Percentiles rank a stretch among this genome's conserved stretches.
Conservation (phyloP, 2,329 filamentous ascomycete genomes). For the Botrytis hyacinthi region DNA sequence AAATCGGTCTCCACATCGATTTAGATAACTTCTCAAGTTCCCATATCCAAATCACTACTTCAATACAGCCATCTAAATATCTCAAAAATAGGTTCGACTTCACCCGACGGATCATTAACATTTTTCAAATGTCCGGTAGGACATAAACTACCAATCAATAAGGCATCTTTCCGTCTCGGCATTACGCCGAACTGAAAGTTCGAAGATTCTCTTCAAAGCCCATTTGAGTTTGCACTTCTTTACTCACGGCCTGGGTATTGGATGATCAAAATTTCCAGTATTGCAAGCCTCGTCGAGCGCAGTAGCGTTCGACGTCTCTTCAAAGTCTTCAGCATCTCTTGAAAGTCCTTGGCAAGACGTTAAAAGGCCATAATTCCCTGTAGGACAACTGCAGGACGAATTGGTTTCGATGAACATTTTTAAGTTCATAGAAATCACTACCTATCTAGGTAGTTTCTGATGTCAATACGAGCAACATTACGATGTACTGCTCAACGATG, state of each 20-base stretch:
- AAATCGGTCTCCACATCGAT: neutral
- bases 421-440: neutral
- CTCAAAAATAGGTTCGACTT: neutral
- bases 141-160: neutral
- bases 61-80: neutral
- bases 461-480: neutral
- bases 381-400: neutral
- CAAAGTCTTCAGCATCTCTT: neutral
- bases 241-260: neutral
- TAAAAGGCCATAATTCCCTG: neutral
- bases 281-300: neutral
- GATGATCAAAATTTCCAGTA: neutral
- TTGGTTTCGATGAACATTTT: neutral
- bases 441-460: neutral
- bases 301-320: neutral
- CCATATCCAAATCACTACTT: neutral
- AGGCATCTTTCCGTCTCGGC: neutral
- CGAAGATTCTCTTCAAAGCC: neutral
- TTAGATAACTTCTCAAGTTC: neutral
- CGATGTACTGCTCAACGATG: neutral
- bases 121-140: neutral
- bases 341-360: neutral
- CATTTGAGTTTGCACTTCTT: neutral
- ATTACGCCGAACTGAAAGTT: neutral
- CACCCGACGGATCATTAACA: rapidly evolving